Conservation (phyloP, 2,329 filamentous ascomycete genomes). For the Stachybotrys chlorohalonatus region DNA sequence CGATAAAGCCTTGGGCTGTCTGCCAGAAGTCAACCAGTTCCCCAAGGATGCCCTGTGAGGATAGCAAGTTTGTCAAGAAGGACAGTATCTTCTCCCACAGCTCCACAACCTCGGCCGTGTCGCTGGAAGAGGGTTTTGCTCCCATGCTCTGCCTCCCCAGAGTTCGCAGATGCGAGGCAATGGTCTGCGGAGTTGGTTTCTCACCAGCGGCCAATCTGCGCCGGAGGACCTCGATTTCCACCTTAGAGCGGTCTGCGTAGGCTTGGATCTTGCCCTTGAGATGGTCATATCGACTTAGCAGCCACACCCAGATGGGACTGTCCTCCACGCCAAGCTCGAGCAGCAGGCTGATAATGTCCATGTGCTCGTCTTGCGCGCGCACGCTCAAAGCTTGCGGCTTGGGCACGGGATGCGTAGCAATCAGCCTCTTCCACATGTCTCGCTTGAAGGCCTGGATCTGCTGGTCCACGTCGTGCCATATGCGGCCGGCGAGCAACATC, state of each 20-base stretch:
- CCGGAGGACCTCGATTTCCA: constrained; percentile 86
- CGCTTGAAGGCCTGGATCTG: constrained; percentile 83
- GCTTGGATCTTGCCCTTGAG: constrained; percentile 76
- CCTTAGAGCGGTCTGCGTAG: constrained; percentile 74
- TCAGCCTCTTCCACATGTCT: constrained; percentile 77
- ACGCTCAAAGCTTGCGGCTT: constrained; percentile 37
- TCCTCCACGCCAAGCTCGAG: constrained; percentile 93
- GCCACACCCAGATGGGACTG: constrained; percentile 95
- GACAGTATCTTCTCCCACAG: constrained; percentile 84
- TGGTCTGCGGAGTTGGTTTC: constrained; percentile 57
- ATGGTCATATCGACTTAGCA: constrained; percentile 80
- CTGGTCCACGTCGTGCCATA: constrained; percentile 90
- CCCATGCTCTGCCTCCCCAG: constrained; percentile 59
- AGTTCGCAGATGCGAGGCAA: constrained; percentile 69
- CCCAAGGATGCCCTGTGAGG: constrained; percentile 70
- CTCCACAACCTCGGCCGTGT: constrained; percentile 72
- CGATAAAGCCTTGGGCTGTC: constrained; percentile 80
- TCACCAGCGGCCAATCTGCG: constrained; percentile 68
- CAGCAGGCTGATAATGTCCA: constrained; percentile 81
- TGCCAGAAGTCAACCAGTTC: constrained; percentile 95
- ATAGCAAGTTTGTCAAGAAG: constrained; percentile 67
- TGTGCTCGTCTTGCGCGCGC: constrained; percentile 68
- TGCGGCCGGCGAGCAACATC: constrained; percentile 77
- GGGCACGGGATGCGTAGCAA: constrained; percentile 53
- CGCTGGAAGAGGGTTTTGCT: constrained; percentile 55